Percentiles rank a stretch among this genome's conserved stretches.
These are phyloP conservation scores for Sporisorium exsertum DNA, from an alignment of 1,284 basidiomycete genomes.

Conservation along the genomic window DNA sequence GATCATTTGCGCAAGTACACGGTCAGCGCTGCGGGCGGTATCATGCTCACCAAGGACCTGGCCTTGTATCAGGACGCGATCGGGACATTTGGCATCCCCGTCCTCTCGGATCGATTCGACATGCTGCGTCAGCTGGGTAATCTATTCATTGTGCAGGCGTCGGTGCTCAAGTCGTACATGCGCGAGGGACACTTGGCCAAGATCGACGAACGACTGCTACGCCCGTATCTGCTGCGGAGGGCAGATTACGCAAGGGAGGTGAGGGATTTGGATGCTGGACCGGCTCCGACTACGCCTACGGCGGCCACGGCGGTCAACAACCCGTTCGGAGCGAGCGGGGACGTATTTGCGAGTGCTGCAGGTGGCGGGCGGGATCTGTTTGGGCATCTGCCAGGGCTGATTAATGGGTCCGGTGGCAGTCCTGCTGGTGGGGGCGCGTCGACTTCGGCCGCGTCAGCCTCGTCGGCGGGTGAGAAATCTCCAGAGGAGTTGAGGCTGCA, in stretches of 20 bases:
- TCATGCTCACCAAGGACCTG: constrained; percentile 98
- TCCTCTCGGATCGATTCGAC: constrained; percentile 93
- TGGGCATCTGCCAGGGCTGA: constrained; percentile 35
- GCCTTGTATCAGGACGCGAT: constrained; percentile 96
- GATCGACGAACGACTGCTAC: constrained; percentile 86
- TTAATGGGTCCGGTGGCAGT: constrained; percentile 14
- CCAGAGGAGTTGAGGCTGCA: constrained; percentile 31
- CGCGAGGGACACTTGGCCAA: constrained; percentile 74
- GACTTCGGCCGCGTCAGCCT: background rate
- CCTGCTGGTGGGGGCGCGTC: constrained; percentile 6
- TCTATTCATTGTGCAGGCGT: constrained; percentile 75
- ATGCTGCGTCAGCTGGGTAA: constrained; percentile 98
- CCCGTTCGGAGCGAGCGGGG: constrained; percentile 12
- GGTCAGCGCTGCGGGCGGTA: constrained; percentile 92
- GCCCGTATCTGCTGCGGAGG: constrained; percentile 89
- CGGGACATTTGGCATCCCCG: constrained; percentile 81
- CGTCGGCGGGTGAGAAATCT: constrained; percentile 7
- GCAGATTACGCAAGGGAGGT: constrained; percentile 77
- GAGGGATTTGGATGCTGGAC: constrained; percentile 53
- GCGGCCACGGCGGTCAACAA: constrained; percentile 14
- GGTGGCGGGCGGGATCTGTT: constrained; percentile 29
- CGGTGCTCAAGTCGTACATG: constrained; percentile 68
- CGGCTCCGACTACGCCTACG: constrained; percentile 19
- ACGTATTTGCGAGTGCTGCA: constrained; percentile 14
- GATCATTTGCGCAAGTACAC: constrained; percentile 97